Base-by-base conservation (phyloP, 192 early-diverging fungal genomes). In the Diversispora eburnea region DNA sequence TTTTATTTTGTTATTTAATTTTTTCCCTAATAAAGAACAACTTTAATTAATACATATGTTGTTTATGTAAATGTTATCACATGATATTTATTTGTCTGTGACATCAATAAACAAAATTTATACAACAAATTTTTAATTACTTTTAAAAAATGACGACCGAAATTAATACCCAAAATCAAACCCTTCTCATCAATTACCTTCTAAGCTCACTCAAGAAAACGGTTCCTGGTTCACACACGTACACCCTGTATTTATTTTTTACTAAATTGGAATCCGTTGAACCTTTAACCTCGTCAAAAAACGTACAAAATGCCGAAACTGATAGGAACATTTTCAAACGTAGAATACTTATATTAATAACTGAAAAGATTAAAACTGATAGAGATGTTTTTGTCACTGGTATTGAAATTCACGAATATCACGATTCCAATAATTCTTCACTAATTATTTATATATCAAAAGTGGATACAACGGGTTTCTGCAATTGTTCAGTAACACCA, bases 381-480 rank as follows among this genome's bases (percentile, higher is more conserved):
- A 33, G 63, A 51, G 47, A 49, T 42, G 61, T 63, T 6, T 49
- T 73, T 51, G 49, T 73, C 15, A 73, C 59, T 33, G 58, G 51
- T 52, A 12, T 73, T 41, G 72, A 73, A 63, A 57, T 20, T 9
- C 41, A 73, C 20, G 72, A 73, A 54, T 73, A 73, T 64, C 17
- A 52, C 52, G 45, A 63, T 33, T 6, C 42, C 13, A 17, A 61
- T 8, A 43, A 62, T 48, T 19, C 62, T 43, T 19, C 33, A 13
- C 19, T 73, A 13, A 63, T 17, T 51, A 20, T 73, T 15, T 73
- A 63, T 42, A 73, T 73, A 51, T 73, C 72, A 39, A 73, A 73
- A 63, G 72, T 73, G 8, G 72, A 73, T 17, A 73, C 59, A 39
- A 73, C 72, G 3, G 72, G 72, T n/a, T 57, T 39, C 4, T 15